Base-by-base conservation (phyloP, 164 flowering plant species). In the Kalanchoe fedtschenkoi region DNA sequence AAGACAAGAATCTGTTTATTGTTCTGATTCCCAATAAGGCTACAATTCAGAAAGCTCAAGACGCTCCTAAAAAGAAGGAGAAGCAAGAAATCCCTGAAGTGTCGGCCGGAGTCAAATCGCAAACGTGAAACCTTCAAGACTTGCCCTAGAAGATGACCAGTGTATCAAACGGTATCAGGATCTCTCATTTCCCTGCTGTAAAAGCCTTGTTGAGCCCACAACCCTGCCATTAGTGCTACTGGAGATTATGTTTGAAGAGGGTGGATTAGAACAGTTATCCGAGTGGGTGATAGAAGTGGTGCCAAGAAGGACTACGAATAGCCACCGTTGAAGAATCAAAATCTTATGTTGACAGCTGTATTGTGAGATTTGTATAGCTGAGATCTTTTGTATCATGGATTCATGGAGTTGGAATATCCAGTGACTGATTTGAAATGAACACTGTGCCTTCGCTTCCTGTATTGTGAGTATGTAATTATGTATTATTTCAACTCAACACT, bases 21-120 rank as follows among this genome's bases (percentile, higher is more conserved):
- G 68, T 81, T 60, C 71, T 92, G 76, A 74, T 85, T 58, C 96
- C 96, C 29, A 89, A 85, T 63, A 88, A 88, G 71, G 75, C 76
- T 26, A 57, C 76, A 72, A 58, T 65, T 63, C 90, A 77, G 69
- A 87, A 79, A 75, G 47, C 77, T 59, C 82, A 71, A 70, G 96
- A 86, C 46, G 78, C 81, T 17, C 77, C 84, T 29, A 83, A 83
- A 81, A 89, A 83, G 58, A 82, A 71, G 62, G 84, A 82, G 47
- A 75, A 77, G 14, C 26, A 81, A 41, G 71, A 58, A 43, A 64
- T 34, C 8, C 61, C 71, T 35, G 84, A 79, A 81, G 82, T 83
- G 30, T 76, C 95, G 51, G 87, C 83, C 42, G 67, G 76, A 67
- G 78, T 74, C 38, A 76, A 76, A 83, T 30, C 34, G 56, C 17